Conservation (phyloP, 352 stramenopile genomes). For the Blastocystis sp. region DNA sequence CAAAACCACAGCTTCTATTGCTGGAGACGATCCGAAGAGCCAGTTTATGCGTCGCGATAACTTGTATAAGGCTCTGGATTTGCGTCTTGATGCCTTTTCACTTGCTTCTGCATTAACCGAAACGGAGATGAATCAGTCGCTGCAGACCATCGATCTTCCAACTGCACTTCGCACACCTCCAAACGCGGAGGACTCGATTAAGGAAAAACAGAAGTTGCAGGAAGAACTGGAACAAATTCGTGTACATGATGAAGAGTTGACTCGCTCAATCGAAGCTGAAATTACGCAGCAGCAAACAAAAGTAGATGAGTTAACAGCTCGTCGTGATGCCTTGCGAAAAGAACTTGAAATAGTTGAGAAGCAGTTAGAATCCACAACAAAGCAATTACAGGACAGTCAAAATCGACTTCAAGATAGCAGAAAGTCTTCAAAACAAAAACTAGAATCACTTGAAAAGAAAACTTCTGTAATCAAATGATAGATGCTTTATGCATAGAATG, state of each 20-base stretch:
- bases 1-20: not conserved
- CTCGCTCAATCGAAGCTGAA: not conserved
- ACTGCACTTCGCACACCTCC: not conserved
- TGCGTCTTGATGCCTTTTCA: not conserved
- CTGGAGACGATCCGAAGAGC: conserved; percentile 5
- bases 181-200: not conserved
- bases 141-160: not conserved
- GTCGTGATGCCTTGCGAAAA: not conserved
- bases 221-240: not conserved
- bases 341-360: conserved; percentile 5
- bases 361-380: not conserved
- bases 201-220: not conserved
- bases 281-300: not conserved
- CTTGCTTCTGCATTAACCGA: not conserved
- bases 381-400: not conserved
- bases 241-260: not conserved
- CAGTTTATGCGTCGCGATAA: conserved; percentile 53
- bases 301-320: not conserved
- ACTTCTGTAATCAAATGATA: not conserved
- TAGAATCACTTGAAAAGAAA: not conserved
- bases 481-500: not conserved
- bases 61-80: not conserved
- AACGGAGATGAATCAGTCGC: not conserved
- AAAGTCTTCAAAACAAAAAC: not conserved
- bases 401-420: not conserved